Conservation (phyloP, 306 rosid species). For the Vigna trinervia region DNA sequence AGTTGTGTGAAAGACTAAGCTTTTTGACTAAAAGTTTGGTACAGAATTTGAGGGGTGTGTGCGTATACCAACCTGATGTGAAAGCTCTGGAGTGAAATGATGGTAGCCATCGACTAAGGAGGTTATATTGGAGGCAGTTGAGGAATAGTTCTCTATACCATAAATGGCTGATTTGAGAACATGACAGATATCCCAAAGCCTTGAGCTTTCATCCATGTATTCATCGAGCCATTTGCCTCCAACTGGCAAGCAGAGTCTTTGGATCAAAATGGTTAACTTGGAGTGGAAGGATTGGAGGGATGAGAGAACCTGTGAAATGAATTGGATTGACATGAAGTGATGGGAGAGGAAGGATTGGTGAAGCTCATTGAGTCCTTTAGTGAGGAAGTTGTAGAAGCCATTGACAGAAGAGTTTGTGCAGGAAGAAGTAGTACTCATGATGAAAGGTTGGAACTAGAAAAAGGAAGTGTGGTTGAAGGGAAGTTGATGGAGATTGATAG, state of each 20-base stretch:
- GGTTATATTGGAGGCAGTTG: conserved; percentile 48
- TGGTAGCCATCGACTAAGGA: conserved; percentile 51
- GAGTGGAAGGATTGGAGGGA: conserved; percentile 65
- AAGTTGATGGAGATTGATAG: conserved; percentile 58
- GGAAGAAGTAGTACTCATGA: conserved; percentile 62
- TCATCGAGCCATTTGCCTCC: conserved; percentile 88
- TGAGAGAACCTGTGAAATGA: conserved; percentile 64
- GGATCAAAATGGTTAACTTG: conserved; percentile 65
- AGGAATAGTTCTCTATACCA: conserved; percentile 56
- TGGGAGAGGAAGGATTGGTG: conserved; percentile 50
- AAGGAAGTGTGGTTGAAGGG: conserved; percentile 35
- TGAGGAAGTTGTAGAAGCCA: conserved; percentile 71
- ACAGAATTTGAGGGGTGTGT: neutral
- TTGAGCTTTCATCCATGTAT: conserved; percentile 83
- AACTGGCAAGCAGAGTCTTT: conserved; percentile 63
- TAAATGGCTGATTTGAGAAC: conserved; percentile 65
- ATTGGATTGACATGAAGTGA: conserved; percentile 67
- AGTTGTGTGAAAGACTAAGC: neutral
- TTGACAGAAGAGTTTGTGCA: conserved; percentile 64
- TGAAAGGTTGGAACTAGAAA: conserved; percentile 17
- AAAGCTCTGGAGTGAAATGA: conserved; percentile 55
- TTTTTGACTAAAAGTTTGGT: conserved; percentile 17
- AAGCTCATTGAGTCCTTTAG: conserved; percentile 62
- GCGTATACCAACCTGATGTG: conserved; percentile 59
- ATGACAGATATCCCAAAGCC: conserved; percentile 74